phyloP scores from a whole-genome alignment of 352 stramenopile species.

The Globisporangium uncinulatum region DNA sequence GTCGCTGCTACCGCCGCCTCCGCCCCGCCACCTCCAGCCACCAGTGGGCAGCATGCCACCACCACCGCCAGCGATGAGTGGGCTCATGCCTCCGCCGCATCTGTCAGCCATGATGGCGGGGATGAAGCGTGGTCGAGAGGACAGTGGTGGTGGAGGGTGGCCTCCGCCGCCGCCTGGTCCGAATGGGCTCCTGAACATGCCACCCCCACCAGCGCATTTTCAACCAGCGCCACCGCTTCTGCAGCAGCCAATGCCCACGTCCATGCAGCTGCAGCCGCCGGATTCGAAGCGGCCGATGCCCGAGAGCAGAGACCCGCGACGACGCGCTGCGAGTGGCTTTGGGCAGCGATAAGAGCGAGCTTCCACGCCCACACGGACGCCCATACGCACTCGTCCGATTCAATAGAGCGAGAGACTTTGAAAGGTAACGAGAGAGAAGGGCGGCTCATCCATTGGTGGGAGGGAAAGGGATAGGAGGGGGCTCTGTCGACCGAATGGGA shows the following conservation, averaged over 20 bases:
- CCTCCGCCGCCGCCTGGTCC: constrained; percentile 9
- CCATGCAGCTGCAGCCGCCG: constrained; percentile 2
- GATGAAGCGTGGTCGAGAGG: constrained; percentile 14
- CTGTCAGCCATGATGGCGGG: constrained; percentile 12
- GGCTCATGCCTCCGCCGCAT: constrained; percentile 14
- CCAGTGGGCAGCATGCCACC: constrained; percentile 39
- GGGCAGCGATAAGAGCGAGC: constrained; percentile 4
- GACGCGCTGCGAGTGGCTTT: constrained; percentile 2
- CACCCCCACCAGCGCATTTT: background rate
- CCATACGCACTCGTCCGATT: too few species aligned
- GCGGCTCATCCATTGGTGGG: too few species aligned
- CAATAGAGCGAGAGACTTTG: too few species aligned
- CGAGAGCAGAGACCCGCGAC: constrained; percentile 11
- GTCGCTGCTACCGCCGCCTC: constrained; percentile 25
- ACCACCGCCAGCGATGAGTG: constrained; percentile 1
- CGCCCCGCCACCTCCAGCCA: constrained; percentile 38
- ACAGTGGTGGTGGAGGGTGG: constrained; percentile 4
- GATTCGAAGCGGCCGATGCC: constrained; percentile 10
- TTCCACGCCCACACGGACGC: too few species aligned
- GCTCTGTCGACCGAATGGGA: too few species aligned
- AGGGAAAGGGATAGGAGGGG: too few species aligned
- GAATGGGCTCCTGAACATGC: constrained; percentile 6
- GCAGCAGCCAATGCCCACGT: background rate
- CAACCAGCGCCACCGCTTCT: background rate
- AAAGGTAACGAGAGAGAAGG: too few species aligned